Evolutionary conservation across 1,284 basidiomycete species (phyloP), one percentile per base, ranked within the genome.

Genomic region (Takashimella koratensis): DNA sequence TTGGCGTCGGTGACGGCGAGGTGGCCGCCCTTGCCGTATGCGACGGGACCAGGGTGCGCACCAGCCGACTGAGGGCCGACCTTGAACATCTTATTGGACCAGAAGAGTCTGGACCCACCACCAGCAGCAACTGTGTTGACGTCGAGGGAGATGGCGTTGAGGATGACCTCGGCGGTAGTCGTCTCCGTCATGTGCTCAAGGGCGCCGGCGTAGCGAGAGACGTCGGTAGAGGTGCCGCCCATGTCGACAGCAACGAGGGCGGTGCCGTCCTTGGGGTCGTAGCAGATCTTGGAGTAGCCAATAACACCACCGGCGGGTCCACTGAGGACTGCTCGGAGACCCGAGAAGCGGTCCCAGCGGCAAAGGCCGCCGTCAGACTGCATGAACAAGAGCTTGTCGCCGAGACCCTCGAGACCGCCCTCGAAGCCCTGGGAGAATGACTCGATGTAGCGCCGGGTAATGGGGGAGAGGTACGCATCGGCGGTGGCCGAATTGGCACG

Each of bases 161-260:
- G 88, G 27, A 57, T 57, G 8, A 59, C 1, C 42, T 90, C 90
- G 0, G 92, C 92, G 0, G 92, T 91, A 0, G 88, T 91, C 0
- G 92, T 91, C 58, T 73, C 69, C 20, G 65, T 66, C 3, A 73
- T 64, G 40, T 67, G 64, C 47, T 72, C 70, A n/a, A 67, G 55
- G 51, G 65, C 62, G 11, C 53, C 54, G 24, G 54, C 53, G 40
- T 53, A 60, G 13, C 90, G 58, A 16, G 58, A 59, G 4, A 59
- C 58, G 20, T 59, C 58, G 0, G 90, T 92, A 0, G 85, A 87
- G 0, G 90, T 94, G 0, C 91, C 90, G 8, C 91, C 91, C 67
- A 70, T 68, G 51, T 69, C 56, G 85, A 86, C 64, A 2, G 62
- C 73, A 22, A 75, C 70, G 12, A 74, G 56, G 0, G 72, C 62